phyloP scores from a whole-genome alignment of 2,329 filamentous ascomycete genomes.

The Stachybotrys echinatus region DNA sequence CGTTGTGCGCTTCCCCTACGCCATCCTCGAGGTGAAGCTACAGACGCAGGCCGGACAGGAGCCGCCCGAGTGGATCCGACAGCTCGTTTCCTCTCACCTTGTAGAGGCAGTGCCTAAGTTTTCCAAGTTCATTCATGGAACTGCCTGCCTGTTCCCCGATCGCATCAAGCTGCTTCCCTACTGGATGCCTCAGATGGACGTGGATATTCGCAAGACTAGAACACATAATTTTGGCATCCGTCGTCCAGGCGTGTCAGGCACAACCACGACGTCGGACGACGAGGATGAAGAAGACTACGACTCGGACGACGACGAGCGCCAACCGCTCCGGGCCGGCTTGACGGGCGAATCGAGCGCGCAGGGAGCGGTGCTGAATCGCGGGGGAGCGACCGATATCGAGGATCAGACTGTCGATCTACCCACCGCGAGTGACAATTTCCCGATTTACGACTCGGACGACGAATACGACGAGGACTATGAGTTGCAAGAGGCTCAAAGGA shows the following conservation, averaged over 20 bases:
- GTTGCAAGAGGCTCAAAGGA: constrained; percentile 69
- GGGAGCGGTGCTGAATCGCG: constrained; percentile 29
- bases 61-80: constrained; percentile 92
- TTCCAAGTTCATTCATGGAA: constrained; percentile 98
- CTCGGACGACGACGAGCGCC: constrained; percentile 56
- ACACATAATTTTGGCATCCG: constrained; percentile 89
- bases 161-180: constrained; percentile 88
- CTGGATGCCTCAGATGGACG: constrained; percentile 98
- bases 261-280: constrained; percentile 71
- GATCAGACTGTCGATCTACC: constrained; percentile 68
- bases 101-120: constrained; percentile 99
- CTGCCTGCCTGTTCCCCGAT: constrained; percentile 77
- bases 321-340: constrained; percentile 5
- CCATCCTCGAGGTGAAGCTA: constrained; percentile 92
- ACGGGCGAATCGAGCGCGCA: constrained; percentile 32
- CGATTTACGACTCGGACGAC: constrained; percentile 81
- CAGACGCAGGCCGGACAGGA: constrained; percentile 95
- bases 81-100: constrained; percentile 86
- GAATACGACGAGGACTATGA: constrained; percentile 72
- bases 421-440: constrained; percentile 64
- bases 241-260: constrained; percentile 68
- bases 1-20: constrained; percentile 89
- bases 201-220: constrained; percentile 91
- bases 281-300: constrained; percentile 51
- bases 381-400: constrained; percentile 59